These are phyloP conservation scores for Kodamaea leandrae DNA, from an alignment of 805 yeast genomes.

Conservation along the genomic window DNA sequence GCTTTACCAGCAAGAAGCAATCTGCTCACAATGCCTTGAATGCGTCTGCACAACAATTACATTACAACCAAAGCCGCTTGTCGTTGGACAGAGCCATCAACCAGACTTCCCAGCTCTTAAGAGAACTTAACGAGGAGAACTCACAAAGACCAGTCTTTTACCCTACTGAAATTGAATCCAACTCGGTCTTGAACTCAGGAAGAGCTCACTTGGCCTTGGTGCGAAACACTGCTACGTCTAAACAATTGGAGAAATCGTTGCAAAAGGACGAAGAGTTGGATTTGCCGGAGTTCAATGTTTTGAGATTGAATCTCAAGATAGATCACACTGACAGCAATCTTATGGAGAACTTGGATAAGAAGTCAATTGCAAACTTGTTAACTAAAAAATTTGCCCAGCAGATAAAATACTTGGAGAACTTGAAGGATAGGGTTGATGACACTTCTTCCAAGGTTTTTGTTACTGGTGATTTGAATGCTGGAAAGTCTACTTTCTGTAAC, in stretches of 20 bases:
- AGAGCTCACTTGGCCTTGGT: constrained; percentile 54
- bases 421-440: constrained; percentile 84
- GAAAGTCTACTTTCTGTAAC: constrained; percentile 94
- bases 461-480: constrained; percentile 96
- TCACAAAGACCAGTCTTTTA: constrained; percentile 58
- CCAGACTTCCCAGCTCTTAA: constrained; percentile 49
- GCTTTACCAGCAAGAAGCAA: constrained; percentile 1
- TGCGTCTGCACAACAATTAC: constrained; percentile 67
- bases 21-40: constrained; percentile 22
- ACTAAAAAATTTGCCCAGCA: constrained; percentile 66
- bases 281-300: constrained; percentile 51
- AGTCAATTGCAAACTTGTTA: constrained; percentile 65
- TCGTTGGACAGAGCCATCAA: constrained; percentile 62
- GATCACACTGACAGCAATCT: constrained; percentile 35
- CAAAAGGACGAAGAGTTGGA: constrained; percentile 16
- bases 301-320: constrained; percentile 61
- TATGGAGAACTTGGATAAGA: constrained; percentile 59
- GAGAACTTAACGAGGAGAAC: constrained; percentile 56
- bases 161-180: constrained; percentile 45
- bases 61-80: constrained; percentile 69
- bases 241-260: constrained; percentile 17
- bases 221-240: constrained; percentile 31
- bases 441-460: constrained; percentile 91
- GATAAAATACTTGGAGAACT: constrained; percentile 61
- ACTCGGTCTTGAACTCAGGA: constrained; percentile 44